phyloP scores from a whole-genome alignment of 2,329 filamentous ascomycete species.

The Stachybotrys chartarum region DNA sequence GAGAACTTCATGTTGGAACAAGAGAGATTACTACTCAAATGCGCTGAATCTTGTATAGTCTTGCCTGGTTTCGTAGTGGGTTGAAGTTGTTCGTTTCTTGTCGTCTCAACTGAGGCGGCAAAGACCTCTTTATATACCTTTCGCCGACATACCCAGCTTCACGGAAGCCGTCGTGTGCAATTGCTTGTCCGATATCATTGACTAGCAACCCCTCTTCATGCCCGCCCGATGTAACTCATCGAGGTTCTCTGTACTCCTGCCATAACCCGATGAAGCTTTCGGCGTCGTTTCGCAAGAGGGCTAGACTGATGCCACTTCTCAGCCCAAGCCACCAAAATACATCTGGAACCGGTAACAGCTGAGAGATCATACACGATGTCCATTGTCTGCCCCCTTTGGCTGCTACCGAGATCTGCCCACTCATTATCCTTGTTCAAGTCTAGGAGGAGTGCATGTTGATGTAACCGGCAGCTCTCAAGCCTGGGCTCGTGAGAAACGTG shows the following conservation, averaged over 20 bases:
- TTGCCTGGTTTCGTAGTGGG: background rate
- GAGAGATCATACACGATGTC: no score
- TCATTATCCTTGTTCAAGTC: background rate
- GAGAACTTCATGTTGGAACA: constrained; percentile 23
- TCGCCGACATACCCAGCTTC: background rate
- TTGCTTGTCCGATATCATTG: background rate
- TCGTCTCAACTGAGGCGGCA: background rate
- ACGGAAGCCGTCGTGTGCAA: no score
- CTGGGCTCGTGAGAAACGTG: no score
- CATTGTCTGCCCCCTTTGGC: background rate
- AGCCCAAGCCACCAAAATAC: background rate
- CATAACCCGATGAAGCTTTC: background rate
- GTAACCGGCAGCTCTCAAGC: no score
- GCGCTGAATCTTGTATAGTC: background rate
- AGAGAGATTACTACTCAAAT: background rate
- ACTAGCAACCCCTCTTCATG: background rate
- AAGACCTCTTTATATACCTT: background rate
- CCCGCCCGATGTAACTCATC: background rate
- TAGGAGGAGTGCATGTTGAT: no score
- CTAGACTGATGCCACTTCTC: no score
- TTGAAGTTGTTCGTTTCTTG: background rate
- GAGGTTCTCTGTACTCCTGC: background rate
- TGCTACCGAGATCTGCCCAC: background rate
- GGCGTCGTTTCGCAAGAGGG: background rate
- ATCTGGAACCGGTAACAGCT: background rate